Evolutionary conservation across 2,329 filamentous ascomycete genomes (phyloP), one percentile per base, ranked within the genome.

Genomic region (Colletotrichum paranaense): DNA sequence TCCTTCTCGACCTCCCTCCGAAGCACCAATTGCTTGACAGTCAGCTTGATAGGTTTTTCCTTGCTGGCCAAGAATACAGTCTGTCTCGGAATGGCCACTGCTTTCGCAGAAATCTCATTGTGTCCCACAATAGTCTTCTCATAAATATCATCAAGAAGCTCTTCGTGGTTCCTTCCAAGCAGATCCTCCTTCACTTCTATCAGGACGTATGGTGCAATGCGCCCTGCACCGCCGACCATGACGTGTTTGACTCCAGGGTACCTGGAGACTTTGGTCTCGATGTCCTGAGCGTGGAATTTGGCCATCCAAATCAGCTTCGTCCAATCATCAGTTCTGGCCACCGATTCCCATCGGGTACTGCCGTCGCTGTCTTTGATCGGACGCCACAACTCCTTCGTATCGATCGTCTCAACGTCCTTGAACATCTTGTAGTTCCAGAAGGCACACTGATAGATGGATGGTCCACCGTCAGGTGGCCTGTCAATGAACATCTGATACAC

Each of bases 371-470:
- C 56, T 30, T 58, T 5, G 6, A 58, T 6, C 19, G 28, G 56
- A 9, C 56, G 22, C 56, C 56, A 58, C 26, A 58, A 19, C 56
- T 58, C 56, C 22, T 58, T 58, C 14, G 22, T 26, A 30, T 58
- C 56, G 26, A 58, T 58, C 5, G 56, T 28, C 11, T 58, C 56
- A 30, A 58, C 14, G 22, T 30, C 26, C 24, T 58, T 28, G 28
- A 58, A 58, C 56, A 58, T 58, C 3, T 30, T 58, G 56, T 58
- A 58, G 56, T 58, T 58, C 56, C 56, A 58, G 28, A 58, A 58
- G 8, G 56, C 56, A 30, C 56, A 58, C 19, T 58, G 56, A 35
- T 58, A 22, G 56, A 58, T 35, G 6, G 56, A 58, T 8, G 56
- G 56, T 5, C 30, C 30, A 30, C 28, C 28, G 19, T 58, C 56